Evolutionary conservation across 768 basidiomycete genomes (phyloP).

Genomic region (Tylopilus felleus): DNA sequence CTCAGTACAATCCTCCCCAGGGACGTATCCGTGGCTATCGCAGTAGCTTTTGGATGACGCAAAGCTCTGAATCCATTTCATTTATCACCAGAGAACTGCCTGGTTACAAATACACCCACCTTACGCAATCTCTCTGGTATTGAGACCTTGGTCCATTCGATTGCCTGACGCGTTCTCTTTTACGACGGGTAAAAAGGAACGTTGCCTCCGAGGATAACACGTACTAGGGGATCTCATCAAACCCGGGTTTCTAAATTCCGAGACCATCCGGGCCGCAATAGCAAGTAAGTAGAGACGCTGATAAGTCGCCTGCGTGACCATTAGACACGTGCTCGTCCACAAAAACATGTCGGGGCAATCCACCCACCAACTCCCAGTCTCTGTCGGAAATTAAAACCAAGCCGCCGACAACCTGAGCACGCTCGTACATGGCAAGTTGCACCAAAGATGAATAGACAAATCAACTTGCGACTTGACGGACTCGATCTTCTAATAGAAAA

Average conservation of each 20-base stretch:
- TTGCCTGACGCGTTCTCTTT: constrained; percentile 17
- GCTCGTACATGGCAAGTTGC: not conserved
- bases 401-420: constrained; percentile 11
- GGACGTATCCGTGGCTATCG: constrained; percentile 21
- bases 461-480: not conserved
- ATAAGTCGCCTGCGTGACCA: not conserved
- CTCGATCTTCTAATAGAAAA: not conserved
- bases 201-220: constrained; percentile 1
- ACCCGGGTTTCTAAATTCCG: constrained; percentile 1
- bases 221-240: constrained; percentile 10
- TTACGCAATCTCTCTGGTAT: constrained; percentile 14
- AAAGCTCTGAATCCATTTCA: constrained; percentile 22
- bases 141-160: too few relatives aligned
- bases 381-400: constrained; percentile 26
- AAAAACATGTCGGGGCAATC: not conserved
- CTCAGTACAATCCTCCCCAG: constrained; percentile 25
- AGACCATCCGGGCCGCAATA: not conserved
- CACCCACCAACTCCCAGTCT: constrained; percentile 10
- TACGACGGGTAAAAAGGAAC: not conserved
- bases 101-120: constrained; percentile 23
- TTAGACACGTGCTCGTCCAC: constrained; percentile 8
- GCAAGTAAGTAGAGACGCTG: not conserved
- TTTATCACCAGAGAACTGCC: constrained; percentile 24
- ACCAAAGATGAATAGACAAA: not conserved
- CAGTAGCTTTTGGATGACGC: constrained; percentile 13